phyloP scores from a whole-genome alignment of 306 rosid species.

The Corylus heterophylla region DNA sequence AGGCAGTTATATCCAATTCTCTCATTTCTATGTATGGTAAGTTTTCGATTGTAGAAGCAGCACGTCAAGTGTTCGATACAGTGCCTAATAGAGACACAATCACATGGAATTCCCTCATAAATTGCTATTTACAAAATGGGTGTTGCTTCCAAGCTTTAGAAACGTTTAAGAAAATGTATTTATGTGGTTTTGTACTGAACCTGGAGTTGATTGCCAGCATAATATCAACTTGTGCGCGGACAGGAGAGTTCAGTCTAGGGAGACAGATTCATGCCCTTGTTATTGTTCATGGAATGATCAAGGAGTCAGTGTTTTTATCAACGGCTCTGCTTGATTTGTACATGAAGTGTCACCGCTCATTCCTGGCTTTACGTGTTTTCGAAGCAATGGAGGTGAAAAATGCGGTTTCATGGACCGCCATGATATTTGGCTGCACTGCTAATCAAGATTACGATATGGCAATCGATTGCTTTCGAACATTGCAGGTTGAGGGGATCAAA shows the following conservation, averaged over 20 bases:
- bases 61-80: conserved; percentile 59
- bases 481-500: conserved; percentile 51
- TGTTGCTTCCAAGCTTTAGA: conserved; percentile 35
- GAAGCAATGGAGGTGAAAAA: conserved; percentile 49
- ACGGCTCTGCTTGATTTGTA: conserved; percentile 66
- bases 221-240: conserved; percentile 51
- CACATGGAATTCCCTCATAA: conserved; percentile 65
- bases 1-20: conserved; percentile 56
- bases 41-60: conserved; percentile 26
- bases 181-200: conserved; percentile 45
- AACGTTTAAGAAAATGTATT: conserved; percentile 37
- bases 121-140: conserved; percentile 65
- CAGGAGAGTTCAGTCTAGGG: conserved; percentile 39
- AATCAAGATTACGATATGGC: conserved; percentile 40
- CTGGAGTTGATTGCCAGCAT: conserved; percentile 55
- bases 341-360: conserved; percentile 42
- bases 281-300: conserved; percentile 47
- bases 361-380: conserved; percentile 50
- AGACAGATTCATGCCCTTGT: conserved; percentile 54
- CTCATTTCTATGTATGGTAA: conserved; percentile 58
- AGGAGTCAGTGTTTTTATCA: conserved; percentile 45
- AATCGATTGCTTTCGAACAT: conserved; percentile 44
- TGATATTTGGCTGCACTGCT: conserved; percentile 54
- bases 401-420: conserved; percentile 72
- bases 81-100: conserved; percentile 52